Base-by-base conservation (phyloP, 2,329 filamentous ascomycete genomes). In the Hymenoscyphus occultus region DNA sequence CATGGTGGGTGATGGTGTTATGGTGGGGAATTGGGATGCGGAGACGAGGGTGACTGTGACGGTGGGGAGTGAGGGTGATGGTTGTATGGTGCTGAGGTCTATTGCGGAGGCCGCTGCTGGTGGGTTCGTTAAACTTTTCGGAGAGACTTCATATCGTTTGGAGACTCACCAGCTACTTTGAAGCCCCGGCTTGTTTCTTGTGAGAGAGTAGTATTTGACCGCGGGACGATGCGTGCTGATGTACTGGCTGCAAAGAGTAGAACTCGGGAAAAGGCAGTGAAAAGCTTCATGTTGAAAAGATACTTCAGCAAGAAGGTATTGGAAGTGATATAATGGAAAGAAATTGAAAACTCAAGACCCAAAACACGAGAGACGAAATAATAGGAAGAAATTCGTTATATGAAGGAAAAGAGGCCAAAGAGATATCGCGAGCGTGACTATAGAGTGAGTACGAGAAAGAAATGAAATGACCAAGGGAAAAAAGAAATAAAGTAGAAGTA, bases 401-500 rank as follows among this genome's bases (percentile, higher is more conserved):
- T 19, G 45, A 48, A 48, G 7, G 6, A 22, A 48, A 2, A 19
- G 19, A 19, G 45, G 19, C 45, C n/a, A 51, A 9, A 10, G 12
- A n/a, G 45, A 51, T 51, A 51, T 3, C 2, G 19, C 19, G 28
- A n/a, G 10, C 45, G 19, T 22, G n/a, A 51, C 22, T 45, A 45
- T 10, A 22, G 19, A 28, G n/a, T 4, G 45, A 51, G 45, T 19
- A 48, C 5, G 6, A 51, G n/a, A 51, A 51, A 28, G 19, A 51
- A 51, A 51, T 28, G 19, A 51, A 28, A 28, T 3, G 45, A 51
- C n/a, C 19, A 51, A 51, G 45, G 35, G 45, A 51, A 22, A 22
- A 51, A 51, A 51, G 45, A 51, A 51, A 51, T 19, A 51, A 51
- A 51, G 10, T 4, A 28, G 45, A 51, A 51, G n/a, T 51, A 51